Evolutionary conservation across 2,329 filamentous ascomycete genomes (phyloP), one percentile per base, ranked within the genome.

Genomic region (Orbilia brochopaga): DNA sequence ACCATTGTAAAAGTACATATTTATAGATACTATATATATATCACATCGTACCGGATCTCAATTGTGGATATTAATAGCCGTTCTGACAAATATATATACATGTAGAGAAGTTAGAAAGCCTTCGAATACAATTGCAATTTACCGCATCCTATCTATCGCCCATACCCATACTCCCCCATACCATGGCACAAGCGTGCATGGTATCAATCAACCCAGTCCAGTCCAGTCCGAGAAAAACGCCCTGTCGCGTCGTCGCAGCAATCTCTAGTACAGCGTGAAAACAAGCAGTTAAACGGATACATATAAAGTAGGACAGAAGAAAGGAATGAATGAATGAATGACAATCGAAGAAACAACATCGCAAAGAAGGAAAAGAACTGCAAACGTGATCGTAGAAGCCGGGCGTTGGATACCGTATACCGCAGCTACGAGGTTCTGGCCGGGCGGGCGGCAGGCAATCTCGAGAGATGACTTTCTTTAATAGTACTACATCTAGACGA

Each of bases 401-500:
- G n/a, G n/a, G n/a, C n/a, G n/a, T n/a, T n/a, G n/a, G n/a, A n/a
- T n/a, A n/a, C n/a, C n/a, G n/a, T n/a, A n/a, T n/a, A n/a, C n/a
- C n/a, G n/a, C n/a, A n/a, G n/a, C n/a, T n/a, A n/a, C n/a, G n/a
- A n/a, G n/a, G n/a, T n/a, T n/a, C n/a, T n/a, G n/a, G n/a, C n/a
- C n/a, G n/a, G n/a, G n/a, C n/a, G n/a, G n/a, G n/a, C n/a, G n/a
- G 4, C 37, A 42, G 11, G 37, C 13, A 42, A 15, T 4, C 13
- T 42, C n/a, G 11, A 17, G 37, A 15, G 15, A 42, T 15, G 37
- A 42, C 13, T 42, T 42, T 17, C n/a, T 42, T 42, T 15, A 17
- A 42, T 42, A 42, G 37, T 42, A 42, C 37, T 42, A 42, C n/a
- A 42, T 42, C 37, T 37, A 42, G n/a, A 42, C n/a, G 37, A 42